A percentile compares a stretch with the other conserved stretches of the same genome.
phyloP scores from a whole-genome alignment of 352 stramenopile species.

The Globisporangium emineosum region DNA sequence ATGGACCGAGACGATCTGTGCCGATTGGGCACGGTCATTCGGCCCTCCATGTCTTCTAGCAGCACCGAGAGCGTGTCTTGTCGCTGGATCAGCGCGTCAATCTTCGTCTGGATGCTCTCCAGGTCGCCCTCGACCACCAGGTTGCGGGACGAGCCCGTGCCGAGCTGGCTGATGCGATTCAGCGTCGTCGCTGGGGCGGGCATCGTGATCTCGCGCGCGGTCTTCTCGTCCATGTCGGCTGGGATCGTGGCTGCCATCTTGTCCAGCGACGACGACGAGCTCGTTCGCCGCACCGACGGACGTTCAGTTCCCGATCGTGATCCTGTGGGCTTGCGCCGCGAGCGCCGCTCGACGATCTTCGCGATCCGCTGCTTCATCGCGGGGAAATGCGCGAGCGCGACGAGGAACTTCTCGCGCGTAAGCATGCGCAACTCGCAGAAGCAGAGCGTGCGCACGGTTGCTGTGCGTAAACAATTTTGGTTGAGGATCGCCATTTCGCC shows the following conservation, averaged over 20 bases:
- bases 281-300: conserved; percentile 15
- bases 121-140: conserved; percentile 66
- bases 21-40: conserved; percentile 16
- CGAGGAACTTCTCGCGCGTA: conserved; percentile 55
- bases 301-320: neutral
- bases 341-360: conserved; percentile 66
- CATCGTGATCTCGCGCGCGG: conserved; percentile 37
- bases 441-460: conserved; percentile 65
- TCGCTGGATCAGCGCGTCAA: conserved; percentile 53
- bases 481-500: conserved; percentile 76
- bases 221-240: conserved; percentile 50
- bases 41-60: conserved; percentile 40
- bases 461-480: conserved; percentile 47
- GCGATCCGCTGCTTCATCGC: conserved; percentile 71
- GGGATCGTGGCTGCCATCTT: conserved; percentile 44
- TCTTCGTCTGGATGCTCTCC: conserved; percentile 65
- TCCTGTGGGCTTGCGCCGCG: conserved; percentile 33
- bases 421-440: conserved; percentile 75
- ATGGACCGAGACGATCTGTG: conserved; percentile 11
- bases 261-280: conserved; percentile 42
- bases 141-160: conserved; percentile 80
- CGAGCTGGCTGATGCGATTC: conserved; percentile 81
- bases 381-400: conserved; percentile 44
- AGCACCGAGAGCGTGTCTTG: conserved; percentile 49
- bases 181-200: conserved; percentile 50